Evolutionary conservation across 1,139 yeast genomes (phyloP).

Genomic region (Sugiyamaella novakii): DNA sequence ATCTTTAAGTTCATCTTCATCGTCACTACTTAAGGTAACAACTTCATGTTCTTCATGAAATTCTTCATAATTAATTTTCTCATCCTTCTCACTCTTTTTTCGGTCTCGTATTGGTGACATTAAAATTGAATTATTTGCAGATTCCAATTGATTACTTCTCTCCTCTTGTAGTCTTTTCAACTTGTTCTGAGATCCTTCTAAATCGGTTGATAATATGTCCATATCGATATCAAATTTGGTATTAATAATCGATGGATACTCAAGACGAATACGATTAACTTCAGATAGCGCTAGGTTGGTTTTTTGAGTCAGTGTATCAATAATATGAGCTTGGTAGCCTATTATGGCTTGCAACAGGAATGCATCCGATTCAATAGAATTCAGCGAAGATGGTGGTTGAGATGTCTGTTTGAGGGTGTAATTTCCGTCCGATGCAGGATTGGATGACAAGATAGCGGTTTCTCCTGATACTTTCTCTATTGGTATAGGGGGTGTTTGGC

Average conservation of each 20-base stretch:
- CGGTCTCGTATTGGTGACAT: slow-evolving; percentile 11
- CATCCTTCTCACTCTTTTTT: slow-evolving; percentile 1
- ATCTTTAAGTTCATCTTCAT: not conserved
- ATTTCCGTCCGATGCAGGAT: not conserved
- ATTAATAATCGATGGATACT: not conserved
- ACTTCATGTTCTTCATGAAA: slow-evolving; percentile 11
- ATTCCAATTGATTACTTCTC: not conserved
- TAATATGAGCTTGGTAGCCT: slow-evolving; percentile 13
- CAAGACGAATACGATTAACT: slow-evolving; percentile 1
- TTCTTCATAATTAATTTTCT: not conserved
- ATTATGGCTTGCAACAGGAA: slow-evolving; percentile 9
- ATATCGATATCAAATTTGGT: slow-evolving; percentile 8
- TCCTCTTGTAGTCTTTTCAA: slow-evolving; percentile 5
- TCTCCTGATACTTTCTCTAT: too few relatives aligned
- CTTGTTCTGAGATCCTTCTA: slow-evolving; percentile 10
- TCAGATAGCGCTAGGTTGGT: slow-evolving; percentile 6
- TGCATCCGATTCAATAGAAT: not conserved
- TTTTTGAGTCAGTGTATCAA: slow-evolving; percentile 1
- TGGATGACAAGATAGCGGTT: too few relatives aligned
- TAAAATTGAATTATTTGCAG: slow-evolving; percentile 7
- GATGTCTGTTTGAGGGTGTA: not conserved
- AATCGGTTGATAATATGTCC: slow-evolving; percentile 10
- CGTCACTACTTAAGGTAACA: slow-evolving; percentile 7
- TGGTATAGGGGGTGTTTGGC: not conserved
- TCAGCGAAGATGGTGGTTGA: not conserved